Evolutionary conservation across 2,329 filamentous ascomycete species (phyloP).

Genomic region (Elsinoe fawcettii): DNA sequence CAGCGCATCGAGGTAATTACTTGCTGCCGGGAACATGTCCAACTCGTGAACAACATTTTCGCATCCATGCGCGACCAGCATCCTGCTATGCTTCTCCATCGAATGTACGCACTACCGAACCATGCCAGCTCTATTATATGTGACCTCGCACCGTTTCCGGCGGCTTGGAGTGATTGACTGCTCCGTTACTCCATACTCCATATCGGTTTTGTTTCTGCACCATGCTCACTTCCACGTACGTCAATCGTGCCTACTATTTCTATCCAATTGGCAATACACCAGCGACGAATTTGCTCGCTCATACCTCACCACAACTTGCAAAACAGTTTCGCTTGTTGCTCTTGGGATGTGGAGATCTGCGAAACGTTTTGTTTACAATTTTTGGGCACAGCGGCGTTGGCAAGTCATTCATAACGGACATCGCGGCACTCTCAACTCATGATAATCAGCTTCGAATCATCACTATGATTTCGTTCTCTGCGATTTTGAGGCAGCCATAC

Average conservation of each 20-base stretch:
- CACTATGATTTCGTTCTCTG: constrained; percentile 41
- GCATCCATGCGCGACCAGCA: neutral
- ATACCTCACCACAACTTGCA: constrained; percentile 39
- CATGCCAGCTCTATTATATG: neutral
- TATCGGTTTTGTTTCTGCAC: neutral
- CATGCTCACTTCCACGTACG: constrained; percentile 16
- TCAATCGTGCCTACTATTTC: constrained; percentile 24
- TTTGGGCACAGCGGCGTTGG: constrained; percentile 37
- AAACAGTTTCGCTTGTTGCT: constrained; percentile 45
- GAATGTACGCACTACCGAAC: neutral
- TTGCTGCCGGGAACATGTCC: too few relatives aligned
- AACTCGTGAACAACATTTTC: too few relatives aligned
- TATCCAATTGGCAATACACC: constrained; percentile 44
- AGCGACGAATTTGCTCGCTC: constrained; percentile 42
- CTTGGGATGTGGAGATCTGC: constrained; percentile 50
- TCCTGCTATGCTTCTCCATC: neutral
- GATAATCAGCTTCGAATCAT: neutral
- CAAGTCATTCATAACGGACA: constrained; percentile 21
- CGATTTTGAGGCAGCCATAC: constrained; percentile 43
- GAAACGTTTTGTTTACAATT: constrained; percentile 49
- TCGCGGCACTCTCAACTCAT: neutral
- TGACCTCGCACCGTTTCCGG: neutral
- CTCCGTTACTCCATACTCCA: neutral
- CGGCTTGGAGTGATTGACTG: neutral
- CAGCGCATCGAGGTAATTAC: neutral